Evolutionary conservation across 2,329 filamentous ascomycete genomes (phyloP).

Genomic region (Fonsecaea multimorphosa): DNA sequence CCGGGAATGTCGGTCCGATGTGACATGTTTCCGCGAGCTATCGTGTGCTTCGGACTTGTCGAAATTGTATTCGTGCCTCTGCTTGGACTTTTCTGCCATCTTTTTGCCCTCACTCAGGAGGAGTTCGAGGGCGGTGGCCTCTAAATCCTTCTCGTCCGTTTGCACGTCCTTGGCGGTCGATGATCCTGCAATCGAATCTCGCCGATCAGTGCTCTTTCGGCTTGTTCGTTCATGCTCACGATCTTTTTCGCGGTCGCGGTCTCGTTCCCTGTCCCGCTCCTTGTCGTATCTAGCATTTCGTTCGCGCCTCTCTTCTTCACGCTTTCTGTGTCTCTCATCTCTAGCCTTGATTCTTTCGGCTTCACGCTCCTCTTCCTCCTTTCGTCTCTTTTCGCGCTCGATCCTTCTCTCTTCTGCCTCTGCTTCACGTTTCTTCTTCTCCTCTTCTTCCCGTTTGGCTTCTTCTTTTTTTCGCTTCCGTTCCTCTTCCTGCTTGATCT

Average conservation of each 20-base stretch:
- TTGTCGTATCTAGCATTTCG: constrained; percentile 44
- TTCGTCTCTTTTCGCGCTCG: constrained; percentile 57
- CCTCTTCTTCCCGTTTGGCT: constrained; percentile 51
- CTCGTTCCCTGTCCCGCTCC: constrained; percentile 43
- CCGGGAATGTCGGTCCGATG: constrained; percentile 36
- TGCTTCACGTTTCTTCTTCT: constrained; percentile 51
- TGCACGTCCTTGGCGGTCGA: constrained; percentile 37
- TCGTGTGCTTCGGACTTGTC: constrained; percentile 42
- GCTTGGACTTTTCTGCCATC: constrained; percentile 58
- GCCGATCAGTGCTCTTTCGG: constrained; percentile 42
- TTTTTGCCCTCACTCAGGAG: constrained; percentile 62
- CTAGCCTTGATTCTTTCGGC: constrained; percentile 60
- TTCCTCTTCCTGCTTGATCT: constrained; percentile 53
- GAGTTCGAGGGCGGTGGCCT: constrained; percentile 61
- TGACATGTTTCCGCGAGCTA: constrained; percentile 40
- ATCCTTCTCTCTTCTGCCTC: constrained; percentile 55
- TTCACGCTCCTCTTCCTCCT: constrained; percentile 60
- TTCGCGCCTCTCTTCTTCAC: constrained; percentile 54
- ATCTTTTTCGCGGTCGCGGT: constrained; percentile 45
- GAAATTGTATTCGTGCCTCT: constrained; percentile 57
- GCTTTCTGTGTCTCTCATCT: constrained; percentile 53
- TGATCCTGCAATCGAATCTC: constrained; percentile 45
- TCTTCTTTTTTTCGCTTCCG: constrained; percentile 45
- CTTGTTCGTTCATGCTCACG: constrained; percentile 30
- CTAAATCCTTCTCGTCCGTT: constrained; percentile 62